phyloP scores from a whole-genome alignment of 1,284 basidiomycete species.

The Malassezia vespertilionis region DNA sequence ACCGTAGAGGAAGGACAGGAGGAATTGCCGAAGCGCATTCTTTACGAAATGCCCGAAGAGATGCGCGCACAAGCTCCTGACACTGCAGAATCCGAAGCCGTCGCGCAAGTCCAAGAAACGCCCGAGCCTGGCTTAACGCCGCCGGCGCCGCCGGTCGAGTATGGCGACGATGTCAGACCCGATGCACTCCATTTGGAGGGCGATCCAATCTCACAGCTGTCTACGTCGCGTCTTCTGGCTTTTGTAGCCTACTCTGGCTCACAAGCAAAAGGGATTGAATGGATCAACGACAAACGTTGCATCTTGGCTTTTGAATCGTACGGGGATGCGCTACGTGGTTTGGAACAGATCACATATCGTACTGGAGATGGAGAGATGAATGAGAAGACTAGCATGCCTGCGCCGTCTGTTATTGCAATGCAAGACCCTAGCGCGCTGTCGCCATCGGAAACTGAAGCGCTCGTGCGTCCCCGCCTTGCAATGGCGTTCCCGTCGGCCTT shows the following conservation, averaged over 20 bases:
- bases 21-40: conserved; percentile 1
- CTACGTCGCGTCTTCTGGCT: conserved; percentile 43
- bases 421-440: conserved; percentile 5
- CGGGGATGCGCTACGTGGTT: conserved; percentile 1
- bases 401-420: background rate
- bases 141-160: conserved; percentile 22
- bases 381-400: background rate
- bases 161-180: conserved; percentile 27
- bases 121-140: conserved; percentile 3
- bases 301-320: conserved; percentile 35
- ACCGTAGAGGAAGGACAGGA: background rate
- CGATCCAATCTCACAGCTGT: conserved; percentile 40
- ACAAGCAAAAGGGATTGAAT: conserved; percentile 40
- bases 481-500: conserved; percentile 27
- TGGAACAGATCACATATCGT: background rate
- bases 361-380: background rate
- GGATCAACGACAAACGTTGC: conserved; percentile 40
- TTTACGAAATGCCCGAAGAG: conserved; percentile 13
- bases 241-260: conserved; percentile 39
- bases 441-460: conserved; percentile 18
- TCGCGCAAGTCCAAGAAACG: background rate
- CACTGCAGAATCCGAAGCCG: conserved; percentile 3
- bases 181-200: conserved; percentile 38
- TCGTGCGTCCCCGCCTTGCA: conserved; percentile 26
- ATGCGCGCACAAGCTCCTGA: background rate